Evolutionary conservation across 2,329 filamentous ascomycete species (phyloP), one percentile per base, ranked within the genome.

Genomic region (Diaporthe amygdali): DNA sequence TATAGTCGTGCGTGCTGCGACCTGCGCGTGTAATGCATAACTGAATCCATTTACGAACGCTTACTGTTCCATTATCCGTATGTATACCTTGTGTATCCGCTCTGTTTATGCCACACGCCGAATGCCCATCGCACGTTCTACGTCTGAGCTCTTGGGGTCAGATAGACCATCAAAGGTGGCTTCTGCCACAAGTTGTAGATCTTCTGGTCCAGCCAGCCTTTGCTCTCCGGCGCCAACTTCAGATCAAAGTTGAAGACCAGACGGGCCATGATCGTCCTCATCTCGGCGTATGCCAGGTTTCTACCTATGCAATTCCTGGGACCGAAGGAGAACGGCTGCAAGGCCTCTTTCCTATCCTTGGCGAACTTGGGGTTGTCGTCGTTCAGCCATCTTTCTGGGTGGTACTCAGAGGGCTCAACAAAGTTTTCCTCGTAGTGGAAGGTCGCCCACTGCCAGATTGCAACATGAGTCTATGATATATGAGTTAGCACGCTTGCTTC

Each of bases 211-310:
- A 77, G 74, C 78, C 79, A 81, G 44, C 76, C 66, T 9, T 63
- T 34, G n/a, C 72, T 72, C 46, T 79, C 76, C 3, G 78, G 72
- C 2, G 74, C 71, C 10, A 81, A 68, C 17, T 68, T 55, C 59
- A 81, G 44, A 54, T 82, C 79, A 63, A 82, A 82, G 46, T 78
- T 79, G 66, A 76, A 82, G 3, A 82, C 61, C 2, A 82, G 39
- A 2, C 75, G 74, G 15, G 79, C 77, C 8, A 82, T 70, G n/a
- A 81, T 79, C 10, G 81, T 64, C 22, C 81, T 77, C 78, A 82
- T 81, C 71, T 82, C 80, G 12, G 75, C 76, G 54, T 79, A 80
- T 20, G 81, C 81, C 25, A 82, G 76, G 66, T 80, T 80, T 52
- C 75, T 72, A 2, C 79, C 79, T 49, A 81, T 69, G 27, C 79